phyloP scores from a whole-genome alignment of 805 yeast genomes.

The Candida ulmi region DNA sequence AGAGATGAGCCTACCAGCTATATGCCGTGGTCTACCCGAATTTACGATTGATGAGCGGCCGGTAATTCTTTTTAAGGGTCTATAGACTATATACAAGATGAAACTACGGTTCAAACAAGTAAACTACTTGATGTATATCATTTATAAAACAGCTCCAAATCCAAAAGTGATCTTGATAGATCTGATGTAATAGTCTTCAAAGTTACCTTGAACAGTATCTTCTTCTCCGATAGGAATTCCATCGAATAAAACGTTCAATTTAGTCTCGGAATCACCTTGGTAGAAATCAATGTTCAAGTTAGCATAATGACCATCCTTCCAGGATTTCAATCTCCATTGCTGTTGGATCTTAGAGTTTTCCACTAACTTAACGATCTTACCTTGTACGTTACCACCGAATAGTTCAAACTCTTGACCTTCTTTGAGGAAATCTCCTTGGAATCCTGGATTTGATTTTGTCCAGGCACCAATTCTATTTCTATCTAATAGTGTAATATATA shows the following conservation, averaged over 20 bases:
- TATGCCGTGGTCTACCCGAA: too few relatives aligned
- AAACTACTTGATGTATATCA: too few relatives aligned
- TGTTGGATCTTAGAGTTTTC: constrained; percentile 56
- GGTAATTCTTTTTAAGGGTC: too few relatives aligned
- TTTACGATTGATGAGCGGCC: too few relatives aligned
- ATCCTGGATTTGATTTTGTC: constrained; percentile 66
- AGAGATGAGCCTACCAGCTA: too few relatives aligned
- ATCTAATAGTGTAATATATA: constrained; percentile 72
- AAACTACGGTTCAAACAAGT: too few relatives aligned
- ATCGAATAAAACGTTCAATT: constrained; percentile 66
- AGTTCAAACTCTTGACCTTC: constrained; percentile 62
- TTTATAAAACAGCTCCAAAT: constrained; percentile 88
- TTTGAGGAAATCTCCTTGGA: constrained; percentile 38
- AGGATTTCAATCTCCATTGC: constrained; percentile 82
- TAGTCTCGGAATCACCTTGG: constrained; percentile 83
- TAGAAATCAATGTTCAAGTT: constrained; percentile 57
- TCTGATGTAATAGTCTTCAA: constrained; percentile 83
- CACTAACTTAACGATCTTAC: constrained; percentile 58
- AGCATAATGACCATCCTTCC: constrained; percentile 86
- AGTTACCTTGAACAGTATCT: constrained; percentile 76
- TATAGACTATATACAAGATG: too few relatives aligned
- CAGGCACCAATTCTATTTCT: constrained; percentile 82
- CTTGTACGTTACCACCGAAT: constrained; percentile 84
- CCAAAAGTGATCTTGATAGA: constrained; percentile 92
- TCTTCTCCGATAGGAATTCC: constrained; percentile 97